Percentiles rank a stretch among this genome's conserved stretches.
Conservation (phyloP, 2,329 filamentous ascomycete genomes). For the Zymoseptoria tritici region DNA sequence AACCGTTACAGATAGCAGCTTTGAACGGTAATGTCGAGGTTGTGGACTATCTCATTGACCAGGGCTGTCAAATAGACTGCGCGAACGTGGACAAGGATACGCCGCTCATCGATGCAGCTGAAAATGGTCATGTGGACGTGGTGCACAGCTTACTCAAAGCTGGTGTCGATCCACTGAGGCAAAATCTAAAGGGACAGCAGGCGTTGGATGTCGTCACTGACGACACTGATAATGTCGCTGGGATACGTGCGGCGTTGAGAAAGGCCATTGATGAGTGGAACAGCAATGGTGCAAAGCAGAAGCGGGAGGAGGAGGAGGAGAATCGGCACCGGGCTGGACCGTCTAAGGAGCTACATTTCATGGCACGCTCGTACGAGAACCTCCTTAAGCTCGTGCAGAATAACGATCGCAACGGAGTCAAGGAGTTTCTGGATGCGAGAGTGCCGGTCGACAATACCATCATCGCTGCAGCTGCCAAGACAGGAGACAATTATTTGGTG, state of each 20-base stretch:
- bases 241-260: conserved; percentile 47
- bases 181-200: conserved; percentile 87
- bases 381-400: conserved; percentile 41
- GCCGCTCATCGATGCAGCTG: conserved; percentile 88
- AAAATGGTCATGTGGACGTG: conserved; percentile 86
- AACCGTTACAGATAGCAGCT: conserved; percentile 85
- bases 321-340: conserved; percentile 32
- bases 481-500: conserved; percentile 81
- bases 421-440: conserved; percentile 39
- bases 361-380: conserved; percentile 43
- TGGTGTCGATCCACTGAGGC: conserved; percentile 83
- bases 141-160: conserved; percentile 76
- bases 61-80: conserved; percentile 76
- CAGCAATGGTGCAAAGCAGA: conserved; percentile 35
- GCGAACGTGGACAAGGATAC: conserved; percentile 74
- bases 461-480: conserved; percentile 83
- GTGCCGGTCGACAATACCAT: conserved; percentile 63
- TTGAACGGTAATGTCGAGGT: conserved; percentile 81
- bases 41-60: conserved; percentile 76
- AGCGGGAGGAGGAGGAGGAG: conserved; percentile 47
- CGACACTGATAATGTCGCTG: conserved; percentile 71
- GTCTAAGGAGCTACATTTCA: conserved; percentile 40
- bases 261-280: conserved; percentile 41
- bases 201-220: conserved; percentile 75
- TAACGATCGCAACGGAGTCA: conserved; percentile 43